A percentile compares a stretch with the other conserved stretches of the same genome.
Evolutionary conservation across 306 rosid genomes (phyloP).

Genomic region (Acacia confusa): DNA sequence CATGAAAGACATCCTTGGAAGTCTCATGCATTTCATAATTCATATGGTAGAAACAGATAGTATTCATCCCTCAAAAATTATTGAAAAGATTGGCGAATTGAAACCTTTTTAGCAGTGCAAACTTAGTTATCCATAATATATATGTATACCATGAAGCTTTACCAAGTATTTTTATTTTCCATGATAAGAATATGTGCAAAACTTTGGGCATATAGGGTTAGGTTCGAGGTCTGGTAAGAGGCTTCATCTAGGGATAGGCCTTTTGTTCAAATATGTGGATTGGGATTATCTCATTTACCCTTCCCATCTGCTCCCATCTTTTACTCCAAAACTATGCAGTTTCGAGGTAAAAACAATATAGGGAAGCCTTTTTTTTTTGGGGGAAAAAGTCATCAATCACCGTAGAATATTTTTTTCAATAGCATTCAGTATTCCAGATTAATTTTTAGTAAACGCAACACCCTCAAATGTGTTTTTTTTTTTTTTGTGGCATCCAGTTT

Average conservation of each 20-base stretch:
- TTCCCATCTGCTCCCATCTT: too few species aligned
- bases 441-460: too few species aligned
- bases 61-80: neutral
- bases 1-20: neutral
- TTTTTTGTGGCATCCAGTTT: too few species aligned
- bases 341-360: too few species aligned
- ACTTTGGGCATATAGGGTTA: neutral
- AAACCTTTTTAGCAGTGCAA: conserved; percentile 14
- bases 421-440: too few species aligned
- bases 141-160: neutral
- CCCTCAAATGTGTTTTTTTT: too few species aligned
- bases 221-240: neutral
- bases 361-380: too few species aligned
- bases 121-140: neutral
- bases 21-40: neutral
- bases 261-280: neutral
- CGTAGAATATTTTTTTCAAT: too few species aligned
- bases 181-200: neutral
- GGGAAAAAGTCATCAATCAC: too few species aligned
- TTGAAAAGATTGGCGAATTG: neutral
- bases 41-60: neutral
- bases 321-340: too few species aligned
- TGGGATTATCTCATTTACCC: too few species aligned
- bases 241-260: neutral
- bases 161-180: neutral